Evolutionary conservation across 192 early-diverging fungal genomes (phyloP).

Genomic region (Backusella mclennaniae): DNA sequence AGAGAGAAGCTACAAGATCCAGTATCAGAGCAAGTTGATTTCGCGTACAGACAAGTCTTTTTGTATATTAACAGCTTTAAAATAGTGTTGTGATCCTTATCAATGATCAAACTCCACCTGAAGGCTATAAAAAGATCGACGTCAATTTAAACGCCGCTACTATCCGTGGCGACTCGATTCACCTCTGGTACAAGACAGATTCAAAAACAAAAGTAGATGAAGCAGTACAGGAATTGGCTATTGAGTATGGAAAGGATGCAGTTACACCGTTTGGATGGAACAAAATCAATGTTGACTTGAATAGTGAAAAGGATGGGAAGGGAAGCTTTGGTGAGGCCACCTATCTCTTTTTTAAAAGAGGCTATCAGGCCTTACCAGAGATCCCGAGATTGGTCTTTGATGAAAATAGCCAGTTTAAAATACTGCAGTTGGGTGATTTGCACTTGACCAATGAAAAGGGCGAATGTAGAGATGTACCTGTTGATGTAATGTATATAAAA

Average conservation of each 20-base stretch:
- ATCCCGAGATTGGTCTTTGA: conserved; percentile 30
- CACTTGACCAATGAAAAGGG: conserved; percentile 44
- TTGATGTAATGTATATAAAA: conserved; percentile 21
- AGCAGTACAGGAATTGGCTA: conserved; percentile 20
- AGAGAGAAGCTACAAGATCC: conserved; percentile 2
- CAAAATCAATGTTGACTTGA: conserved; percentile 23
- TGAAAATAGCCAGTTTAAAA: conserved; percentile 43
- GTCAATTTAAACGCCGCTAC: conserved; percentile 23
- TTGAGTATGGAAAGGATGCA: conserved; percentile 16
- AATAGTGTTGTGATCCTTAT: conserved; percentile 23
- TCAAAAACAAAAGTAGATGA: conserved; percentile 3
- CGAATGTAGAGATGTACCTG: conserved; percentile 34
- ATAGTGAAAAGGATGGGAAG: conserved; percentile 13
- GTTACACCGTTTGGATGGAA: conserved; percentile 24
- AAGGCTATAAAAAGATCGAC: conserved; percentile 25
- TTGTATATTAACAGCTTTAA: not conserved
- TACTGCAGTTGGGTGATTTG: conserved; percentile 46
- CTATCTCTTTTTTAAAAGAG: conserved; percentile 16
- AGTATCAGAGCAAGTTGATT: conserved; percentile 26
- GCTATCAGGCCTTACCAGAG: conserved; percentile 20
- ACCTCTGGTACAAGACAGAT: conserved; percentile 22
- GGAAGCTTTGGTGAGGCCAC: conserved; percentile 24
- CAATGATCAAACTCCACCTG: conserved; percentile 26
- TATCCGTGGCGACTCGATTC: conserved; percentile 24
- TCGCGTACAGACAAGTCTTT: not conserved